Base-by-base conservation (phyloP, 768 basidiomycete species). In the Mrakia frigida region DNA sequence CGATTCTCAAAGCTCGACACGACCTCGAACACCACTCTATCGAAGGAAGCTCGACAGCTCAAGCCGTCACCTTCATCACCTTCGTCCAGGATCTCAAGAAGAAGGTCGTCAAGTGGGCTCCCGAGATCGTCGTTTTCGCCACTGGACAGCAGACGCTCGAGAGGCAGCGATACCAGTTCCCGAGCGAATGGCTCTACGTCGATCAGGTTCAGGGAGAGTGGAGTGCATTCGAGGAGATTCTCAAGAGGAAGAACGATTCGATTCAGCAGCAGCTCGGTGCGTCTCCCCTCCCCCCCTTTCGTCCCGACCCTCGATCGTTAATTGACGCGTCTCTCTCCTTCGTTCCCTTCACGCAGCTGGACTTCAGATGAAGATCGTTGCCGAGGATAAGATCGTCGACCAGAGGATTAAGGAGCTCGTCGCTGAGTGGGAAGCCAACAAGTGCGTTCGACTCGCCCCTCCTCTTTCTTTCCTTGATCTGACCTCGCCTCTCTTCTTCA, bases 11-110 rank as follows among this genome's bases (percentile, higher is more conserved):
- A 85, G 93, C 94, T 73, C 87, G 97, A 80, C 92, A 96, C 82
- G 95, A 98, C 79, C 87, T 99, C 76, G 97, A 98, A 83, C 91
- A 93, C 81, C 94, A 98, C 81, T 93, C 94, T 69, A 96, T 98
- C 83, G 95, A 98, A 82, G 46, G 25, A 0, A 83, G 83, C 43
- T 96, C 96, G 79, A 99, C 97, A 84, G 95, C 96, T 67, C 94
- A 95, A 71, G 94, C 97, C 84, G 97, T 99, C 79, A 92, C 93
- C 2, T 97, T 99, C 84, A 99, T 99, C 84, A 99, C 97, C 35
- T 98, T 98, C 82, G 96, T 99, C 3, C 97, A 99, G 84, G 97
- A 98, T 87, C 88, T 98, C 80, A 98, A 98, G 86, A 91, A 91
- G 82, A 97, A 95, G 86, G 93, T 93, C 74, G 92, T 92, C 85